These are phyloP conservation scores for Lumnitzera racemosa DNA, from an alignment of 345 rosid species.

Conservation along the genomic window DNA sequence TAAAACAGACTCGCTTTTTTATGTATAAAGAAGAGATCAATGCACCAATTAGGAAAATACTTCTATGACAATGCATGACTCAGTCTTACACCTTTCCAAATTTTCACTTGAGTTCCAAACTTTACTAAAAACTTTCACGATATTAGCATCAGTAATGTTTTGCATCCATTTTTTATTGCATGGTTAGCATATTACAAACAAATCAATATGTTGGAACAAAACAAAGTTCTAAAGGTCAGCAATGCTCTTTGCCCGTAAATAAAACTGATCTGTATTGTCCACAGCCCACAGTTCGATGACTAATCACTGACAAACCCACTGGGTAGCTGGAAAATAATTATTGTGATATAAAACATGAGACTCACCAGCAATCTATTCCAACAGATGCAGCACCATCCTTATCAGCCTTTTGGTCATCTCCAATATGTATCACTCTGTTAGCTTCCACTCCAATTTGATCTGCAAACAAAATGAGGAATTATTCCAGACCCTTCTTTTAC, in stretches of 20 bases:
- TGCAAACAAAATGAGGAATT: constrained; percentile 16
- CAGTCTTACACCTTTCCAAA: no score
- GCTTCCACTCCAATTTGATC: constrained; percentile 50
- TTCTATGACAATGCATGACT: no score
- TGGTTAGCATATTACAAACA: no score
- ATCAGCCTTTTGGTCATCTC: constrained; percentile 76
- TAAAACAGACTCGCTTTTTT: background rate
- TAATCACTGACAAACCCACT: background rate
- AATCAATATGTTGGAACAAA: no score
- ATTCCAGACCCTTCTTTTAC: background rate
- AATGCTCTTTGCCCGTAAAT: no score
- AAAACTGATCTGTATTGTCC: background rate
- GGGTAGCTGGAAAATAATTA: background rate
- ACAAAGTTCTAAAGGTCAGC: no score
- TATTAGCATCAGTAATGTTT: no score
- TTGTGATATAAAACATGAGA: background rate
- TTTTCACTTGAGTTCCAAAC: no score
- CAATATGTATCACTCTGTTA: constrained; percentile 58
- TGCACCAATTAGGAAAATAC: no score
- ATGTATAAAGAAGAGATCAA: background rate
- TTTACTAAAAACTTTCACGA: no score
- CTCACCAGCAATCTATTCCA: constrained; percentile 81
- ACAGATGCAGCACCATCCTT: constrained; percentile 60
- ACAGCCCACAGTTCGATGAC: background rate
- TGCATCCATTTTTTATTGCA: no score